These are phyloP conservation scores for Candida tropicalis DNA, from an alignment of 1,139 yeast genomes.

Conservation along the genomic window DNA sequence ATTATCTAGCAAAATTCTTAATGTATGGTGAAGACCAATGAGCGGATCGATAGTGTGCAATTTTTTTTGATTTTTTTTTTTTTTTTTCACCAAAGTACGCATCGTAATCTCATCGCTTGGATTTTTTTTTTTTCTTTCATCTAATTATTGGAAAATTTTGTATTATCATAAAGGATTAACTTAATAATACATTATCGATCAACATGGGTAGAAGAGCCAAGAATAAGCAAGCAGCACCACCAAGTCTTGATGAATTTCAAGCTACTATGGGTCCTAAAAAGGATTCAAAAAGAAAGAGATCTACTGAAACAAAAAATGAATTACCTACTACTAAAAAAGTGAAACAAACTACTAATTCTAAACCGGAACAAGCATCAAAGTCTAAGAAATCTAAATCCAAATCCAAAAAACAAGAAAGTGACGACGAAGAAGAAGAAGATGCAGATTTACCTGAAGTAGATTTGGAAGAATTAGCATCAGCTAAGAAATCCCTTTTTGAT, in stretches of 20 bases:
- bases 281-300: constrained; percentile 36
- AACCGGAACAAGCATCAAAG: constrained; percentile 16
- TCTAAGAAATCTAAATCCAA: not conserved
- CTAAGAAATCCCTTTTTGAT: constrained; percentile 78
- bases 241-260: constrained; percentile 79
- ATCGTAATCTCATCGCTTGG: constrained; percentile 8
- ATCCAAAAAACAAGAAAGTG: constrained; percentile 27
- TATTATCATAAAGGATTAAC: not conserved
- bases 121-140: constrained; percentile 4
- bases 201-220: constrained; percentile 90
- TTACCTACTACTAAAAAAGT: constrained; percentile 21
- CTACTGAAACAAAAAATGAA: constrained; percentile 18
- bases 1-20: too few relatives aligned
- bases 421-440: constrained; percentile 32
- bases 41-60: too few relatives aligned
- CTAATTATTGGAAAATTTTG: constrained; percentile 1
- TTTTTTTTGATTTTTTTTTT: not conserved
- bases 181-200: not conserved
- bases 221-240: constrained; percentile 90
- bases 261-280: constrained; percentile 52
- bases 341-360: constrained; percentile 15
- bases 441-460: constrained; percentile 64
- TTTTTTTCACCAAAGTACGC: not conserved
- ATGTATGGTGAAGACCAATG: not conserved
- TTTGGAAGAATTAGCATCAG: constrained; percentile 60